Base-by-base conservation (phyloP, 768 basidiomycete genomes). In the Lactifluus echinatus region DNA sequence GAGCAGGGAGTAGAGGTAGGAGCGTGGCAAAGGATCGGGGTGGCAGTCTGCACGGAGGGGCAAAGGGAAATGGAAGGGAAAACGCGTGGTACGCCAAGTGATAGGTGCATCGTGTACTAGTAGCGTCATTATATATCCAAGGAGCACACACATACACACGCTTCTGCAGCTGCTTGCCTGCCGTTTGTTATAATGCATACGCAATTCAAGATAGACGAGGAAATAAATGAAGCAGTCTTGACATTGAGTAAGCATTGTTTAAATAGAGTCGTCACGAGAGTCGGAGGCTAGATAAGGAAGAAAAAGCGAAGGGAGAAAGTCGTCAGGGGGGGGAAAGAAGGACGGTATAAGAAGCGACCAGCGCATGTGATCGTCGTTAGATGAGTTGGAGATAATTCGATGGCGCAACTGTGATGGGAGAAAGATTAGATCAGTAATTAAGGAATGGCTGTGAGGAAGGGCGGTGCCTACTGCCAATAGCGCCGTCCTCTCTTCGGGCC, bases 381-480 rank as follows among this genome's bases (percentile, higher is more conserved):
- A 89, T 82, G 66, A 89, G 78, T 71, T 88, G 87, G 44, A 91
- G 79, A 71, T 90, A 91, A 72, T 90, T 90, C 62, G 89, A 89
- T 56, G 88, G 88, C 53, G 87, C 87, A 68, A 90, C 87, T 90
- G 68, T 19, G 40, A 40, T 29, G 14, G 14, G 42, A 23, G 19
- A 17, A 36, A 44, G 8, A 33, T 14, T 1, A 19, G 15, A 43
- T 51, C 37, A 34, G 56, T 42, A 37, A 60, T 0, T 21, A 34
- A 29, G 14, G n/a, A 48, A 26, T 10, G 4, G 7, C 54, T 48
- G 53, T 49, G 50, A 6, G 6, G 56, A 52, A 24, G 50, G 59
- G 52, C 65, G 40, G 56, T 28, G 83, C 89, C 72, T 69, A 90
- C 89, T 91, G 75, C 89, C 89, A 63, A 81, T 66, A 43, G 75